phyloP scores from a whole-genome alignment of 2,329 filamentous ascomycete species.

The Trichoderma sp. region DNA sequence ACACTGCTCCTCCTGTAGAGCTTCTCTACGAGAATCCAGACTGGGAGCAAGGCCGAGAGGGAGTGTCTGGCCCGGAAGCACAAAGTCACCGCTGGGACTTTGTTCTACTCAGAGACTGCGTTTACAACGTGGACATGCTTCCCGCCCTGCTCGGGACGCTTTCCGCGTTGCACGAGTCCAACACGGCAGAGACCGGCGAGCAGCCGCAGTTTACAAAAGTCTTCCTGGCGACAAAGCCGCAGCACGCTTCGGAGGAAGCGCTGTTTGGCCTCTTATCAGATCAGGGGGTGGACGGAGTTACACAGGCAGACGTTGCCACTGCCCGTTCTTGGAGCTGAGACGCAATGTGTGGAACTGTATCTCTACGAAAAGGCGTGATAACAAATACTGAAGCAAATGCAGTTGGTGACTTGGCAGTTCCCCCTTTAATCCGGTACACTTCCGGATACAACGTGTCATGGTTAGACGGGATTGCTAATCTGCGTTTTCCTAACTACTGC shows the following conservation, averaged over 20 bases:
- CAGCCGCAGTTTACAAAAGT: conserved; percentile 39
- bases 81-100: conserved; percentile 48
- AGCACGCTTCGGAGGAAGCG: conserved; percentile 51
- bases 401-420: not conserved
- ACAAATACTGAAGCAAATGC: not conserved
- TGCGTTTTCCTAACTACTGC: not conserved
- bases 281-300: conserved; percentile 44
- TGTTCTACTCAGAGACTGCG: conserved; percentile 58
- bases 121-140: conserved; percentile 57
- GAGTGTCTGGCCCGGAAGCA: conserved; percentile 42
- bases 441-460: not conserved
- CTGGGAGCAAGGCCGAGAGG: conserved; percentile 51
- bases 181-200: conserved; percentile 25
- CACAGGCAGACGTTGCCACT: conserved; percentile 44
- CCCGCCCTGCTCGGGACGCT: conserved; percentile 53
- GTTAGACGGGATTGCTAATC: not conserved
- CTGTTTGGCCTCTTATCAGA: conserved; percentile 47
- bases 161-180: conserved; percentile 45
- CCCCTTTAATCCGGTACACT: not conserved
- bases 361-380: conserved; percentile 41
- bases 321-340: conserved; percentile 44
- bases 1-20: conserved; percentile 15
- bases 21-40: conserved; percentile 55
- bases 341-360: conserved; percentile 51
- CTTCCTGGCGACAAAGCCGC: conserved; percentile 54